A percentile compares a stretch with the other conserved stretches of the same genome.
Evolutionary conservation across 1,284 basidiomycete species (phyloP).

Genomic region (Papiliotrema fonsecae): DNA sequence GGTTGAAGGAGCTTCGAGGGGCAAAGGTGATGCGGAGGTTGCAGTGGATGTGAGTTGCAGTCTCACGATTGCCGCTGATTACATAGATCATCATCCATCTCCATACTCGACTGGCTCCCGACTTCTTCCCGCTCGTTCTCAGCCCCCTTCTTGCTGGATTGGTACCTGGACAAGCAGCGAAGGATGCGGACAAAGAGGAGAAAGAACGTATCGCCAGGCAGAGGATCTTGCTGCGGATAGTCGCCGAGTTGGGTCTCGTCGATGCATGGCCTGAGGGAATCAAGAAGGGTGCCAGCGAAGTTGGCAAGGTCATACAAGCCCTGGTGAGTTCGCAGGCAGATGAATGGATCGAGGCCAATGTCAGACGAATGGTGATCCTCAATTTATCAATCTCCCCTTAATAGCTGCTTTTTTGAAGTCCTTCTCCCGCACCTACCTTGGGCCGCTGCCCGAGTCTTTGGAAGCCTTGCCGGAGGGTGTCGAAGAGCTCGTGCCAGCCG

Average conservation of each 20-base stretch:
- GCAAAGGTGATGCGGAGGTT: constrained; percentile 81
- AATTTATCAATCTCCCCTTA: constrained; percentile 76
- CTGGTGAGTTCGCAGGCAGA: constrained; percentile 56
- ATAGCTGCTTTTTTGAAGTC: constrained; percentile 78
- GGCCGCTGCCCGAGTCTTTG: constrained; percentile 47
- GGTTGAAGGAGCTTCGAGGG: constrained; percentile 76
- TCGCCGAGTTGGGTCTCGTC: constrained; percentile 83
- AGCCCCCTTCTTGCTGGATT: constrained; percentile 63
- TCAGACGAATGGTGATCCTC: constrained; percentile 80
- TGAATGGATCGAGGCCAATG: constrained; percentile 6
- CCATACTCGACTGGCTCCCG: constrained; percentile 75
- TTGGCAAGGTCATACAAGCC: constrained; percentile 59
- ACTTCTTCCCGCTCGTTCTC: constrained; percentile 71
- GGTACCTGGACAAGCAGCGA: constrained; percentile 47
- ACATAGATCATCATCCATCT: constrained; percentile 78
- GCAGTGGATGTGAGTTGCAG: constrained; percentile 71
- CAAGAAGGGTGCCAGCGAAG: constrained; percentile 67
- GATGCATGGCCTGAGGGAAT: constrained; percentile 56
- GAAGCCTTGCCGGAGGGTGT: constrained; percentile 53
- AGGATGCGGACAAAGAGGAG: constrained; percentile 80
- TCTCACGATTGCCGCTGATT: not conserved
- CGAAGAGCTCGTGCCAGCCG: constrained; percentile 69
- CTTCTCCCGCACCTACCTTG: constrained; percentile 74
- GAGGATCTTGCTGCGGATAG: constrained; percentile 76
- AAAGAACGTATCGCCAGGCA: constrained; percentile 71